phyloP scores from a whole-genome alignment of 306 rosid genomes.

The Casuarina glauca region DNA sequence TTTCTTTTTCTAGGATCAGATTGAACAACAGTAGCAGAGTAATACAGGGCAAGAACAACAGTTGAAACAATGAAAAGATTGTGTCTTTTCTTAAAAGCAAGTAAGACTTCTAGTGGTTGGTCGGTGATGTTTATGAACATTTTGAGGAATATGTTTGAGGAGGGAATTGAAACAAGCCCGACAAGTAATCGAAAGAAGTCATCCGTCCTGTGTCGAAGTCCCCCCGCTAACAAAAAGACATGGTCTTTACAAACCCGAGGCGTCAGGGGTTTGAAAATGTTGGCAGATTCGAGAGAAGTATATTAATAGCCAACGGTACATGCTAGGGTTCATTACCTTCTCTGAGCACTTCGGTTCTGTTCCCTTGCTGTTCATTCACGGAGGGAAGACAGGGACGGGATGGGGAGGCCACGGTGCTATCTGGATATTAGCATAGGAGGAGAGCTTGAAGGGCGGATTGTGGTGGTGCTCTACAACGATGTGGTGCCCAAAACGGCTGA shows the following conservation, averaged over 20 bases:
- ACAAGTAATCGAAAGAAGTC: no score
- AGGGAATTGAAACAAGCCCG: no score
- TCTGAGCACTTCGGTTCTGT: not conserved
- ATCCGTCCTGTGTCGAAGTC: no score
- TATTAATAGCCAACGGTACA: not conserved
- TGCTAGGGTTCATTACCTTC: not conserved
- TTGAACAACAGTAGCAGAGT: no score
- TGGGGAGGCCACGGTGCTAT: constrained; percentile 72
- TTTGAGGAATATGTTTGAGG: no score
- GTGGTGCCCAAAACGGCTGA: constrained; percentile 75
- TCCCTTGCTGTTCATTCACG: not conserved
- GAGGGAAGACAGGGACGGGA: constrained; percentile 16
- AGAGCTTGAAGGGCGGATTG: constrained; percentile 84
- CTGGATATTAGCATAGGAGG: constrained; percentile 77
- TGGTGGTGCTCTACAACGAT: constrained; percentile 71
- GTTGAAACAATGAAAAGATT: no score
- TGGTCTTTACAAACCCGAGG: not conserved
- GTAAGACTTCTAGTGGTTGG: no score
- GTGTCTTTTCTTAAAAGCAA: no score
- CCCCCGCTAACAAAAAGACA: not conserved
- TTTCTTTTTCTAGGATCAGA: no score
- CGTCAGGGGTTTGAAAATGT: not conserved
- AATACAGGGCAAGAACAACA: no score
- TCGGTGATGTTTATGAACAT: no score
- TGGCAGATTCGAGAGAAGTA: constrained; percentile 2